phyloP scores from a whole-genome alignment of 345 rosid genomes.

The Gossypium herbaceum region DNA sequence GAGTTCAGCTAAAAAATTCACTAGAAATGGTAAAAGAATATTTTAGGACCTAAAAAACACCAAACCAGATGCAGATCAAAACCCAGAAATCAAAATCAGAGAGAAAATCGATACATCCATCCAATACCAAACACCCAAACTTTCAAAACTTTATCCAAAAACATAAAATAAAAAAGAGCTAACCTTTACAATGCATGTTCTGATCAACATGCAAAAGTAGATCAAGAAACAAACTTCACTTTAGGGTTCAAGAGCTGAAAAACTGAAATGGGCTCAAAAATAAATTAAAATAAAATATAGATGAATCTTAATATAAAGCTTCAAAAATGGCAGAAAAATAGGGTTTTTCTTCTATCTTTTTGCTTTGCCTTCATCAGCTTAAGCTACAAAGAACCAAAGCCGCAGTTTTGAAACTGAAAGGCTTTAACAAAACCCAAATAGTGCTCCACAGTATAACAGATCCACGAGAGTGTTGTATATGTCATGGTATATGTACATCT shows the following conservation, averaged over 20 bases:
- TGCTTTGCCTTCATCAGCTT: conserved; percentile 1
- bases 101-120: background rate
- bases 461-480: conserved; percentile 3
- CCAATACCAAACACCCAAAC: background rate
- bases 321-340: background rate
- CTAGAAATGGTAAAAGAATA: background rate
- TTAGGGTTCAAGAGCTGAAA: conserved; percentile 5
- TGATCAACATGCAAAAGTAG: conserved; percentile 12
- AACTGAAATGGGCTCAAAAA: conserved; percentile 1
- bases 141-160: conserved; percentile 1
- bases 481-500: conserved; percentile 1
- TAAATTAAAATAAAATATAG: background rate
- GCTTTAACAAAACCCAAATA: background rate
- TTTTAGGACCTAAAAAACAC: background rate
- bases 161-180: background rate
- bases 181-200: conserved; percentile 11
- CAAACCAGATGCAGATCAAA: conserved; percentile 11
- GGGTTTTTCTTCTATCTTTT: conserved; percentile 17
- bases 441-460: conserved; percentile 1
- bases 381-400: background rate
- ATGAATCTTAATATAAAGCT: conserved; percentile 1
- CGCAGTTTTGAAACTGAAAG: background rate
- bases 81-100: background rate
- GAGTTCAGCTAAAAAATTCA: background rate
- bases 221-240: conserved; percentile 7